Evolutionary conservation across 306 rosid species (phyloP), one percentile per base, ranked within the genome.

Genomic region (Pterocarpus macrocarpus): DNA sequence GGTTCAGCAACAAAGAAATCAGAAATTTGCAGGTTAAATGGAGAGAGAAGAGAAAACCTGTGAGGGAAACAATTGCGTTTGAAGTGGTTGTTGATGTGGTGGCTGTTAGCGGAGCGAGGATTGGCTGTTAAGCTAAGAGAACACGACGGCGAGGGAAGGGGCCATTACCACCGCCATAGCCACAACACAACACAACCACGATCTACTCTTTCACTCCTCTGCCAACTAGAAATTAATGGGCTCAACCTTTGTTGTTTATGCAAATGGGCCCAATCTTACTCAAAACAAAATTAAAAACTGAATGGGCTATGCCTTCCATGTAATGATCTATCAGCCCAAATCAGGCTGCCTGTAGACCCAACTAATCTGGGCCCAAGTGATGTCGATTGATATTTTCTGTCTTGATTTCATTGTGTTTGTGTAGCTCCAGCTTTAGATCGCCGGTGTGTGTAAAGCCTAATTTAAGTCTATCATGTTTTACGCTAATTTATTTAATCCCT

Each of bases 121-220:
- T n/a, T 9, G 52, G 12, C 1, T n/a, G 10, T 8, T 10, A 8
- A 16, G 7, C 66, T 44, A 17, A 28, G 45, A 17, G 44, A 30
- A 30, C 11, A 75, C 58, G 47, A 75, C 58, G 16, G 69, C 79
- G 38, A 59, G n/a, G 15, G 39, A 30, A 28, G 65, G 15, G 65
- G 65, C 15, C 58, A 43, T n/a, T 57, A 61, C 69, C 79, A 75
- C 69, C 69, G 69, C 69, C 79, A 61, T 57, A 57, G 67, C 8
- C 77, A 17, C 9, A 43, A 6, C 34, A 36, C 9, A 43, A 2
- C 5, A 2, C 32, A 8, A 16, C 33, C 33, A 17, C 17, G 64
- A 57, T 8, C 43, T 53, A 43, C 44, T 58, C 43, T 14, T 22
- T 5, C 52, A 2, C 0, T 5, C 10, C 34, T 3, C 10, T 8